These are phyloP conservation scores for Nepenthes mirabilis DNA, from an alignment of 148 eudicot species.

Conservation along the genomic window DNA sequence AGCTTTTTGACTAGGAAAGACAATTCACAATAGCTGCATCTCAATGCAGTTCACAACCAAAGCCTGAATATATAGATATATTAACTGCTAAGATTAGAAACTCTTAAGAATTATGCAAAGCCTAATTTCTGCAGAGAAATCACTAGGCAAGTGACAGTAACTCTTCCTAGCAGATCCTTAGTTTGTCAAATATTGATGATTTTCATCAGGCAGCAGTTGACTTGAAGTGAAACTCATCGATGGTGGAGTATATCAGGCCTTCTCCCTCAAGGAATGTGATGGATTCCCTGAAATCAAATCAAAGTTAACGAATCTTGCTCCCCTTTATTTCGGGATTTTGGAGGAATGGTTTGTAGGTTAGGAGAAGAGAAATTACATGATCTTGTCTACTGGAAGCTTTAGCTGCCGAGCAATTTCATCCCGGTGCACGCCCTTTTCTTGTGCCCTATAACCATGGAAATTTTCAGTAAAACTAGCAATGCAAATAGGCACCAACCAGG, in stretches of 20 bases:
- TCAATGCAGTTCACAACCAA: too few species aligned
- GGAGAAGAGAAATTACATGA: constrained; percentile 37
- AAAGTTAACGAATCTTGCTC: neutral
- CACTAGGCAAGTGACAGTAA: too few species aligned
- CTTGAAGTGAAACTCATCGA: constrained; percentile 84
- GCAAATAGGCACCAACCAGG: neutral
- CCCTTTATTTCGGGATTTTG: neutral
- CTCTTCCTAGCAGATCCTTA: too few species aligned
- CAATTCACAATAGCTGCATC: too few species aligned
- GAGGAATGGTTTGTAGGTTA: neutral
- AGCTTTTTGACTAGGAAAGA: too few species aligned
- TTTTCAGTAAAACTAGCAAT: neutral
- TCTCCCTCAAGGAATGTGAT: constrained; percentile 69
- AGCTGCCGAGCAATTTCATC: constrained; percentile 60
- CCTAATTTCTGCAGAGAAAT: too few species aligned
- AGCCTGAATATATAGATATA: too few species aligned
- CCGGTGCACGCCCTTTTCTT: constrained; percentile 71
- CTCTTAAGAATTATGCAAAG: too few species aligned
- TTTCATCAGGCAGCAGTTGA: constrained; percentile 24
- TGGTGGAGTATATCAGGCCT: constrained; percentile 81
- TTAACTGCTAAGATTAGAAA: too few species aligned
- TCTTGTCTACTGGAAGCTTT: constrained; percentile 49
- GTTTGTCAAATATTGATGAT: too few species aligned
- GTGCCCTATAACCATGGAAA: constrained; percentile 28
- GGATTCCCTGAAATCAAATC: constrained; percentile 48